Base-by-base conservation (phyloP, 2,329 filamentous ascomycete species). In the Diplodia intermedia region DNA sequence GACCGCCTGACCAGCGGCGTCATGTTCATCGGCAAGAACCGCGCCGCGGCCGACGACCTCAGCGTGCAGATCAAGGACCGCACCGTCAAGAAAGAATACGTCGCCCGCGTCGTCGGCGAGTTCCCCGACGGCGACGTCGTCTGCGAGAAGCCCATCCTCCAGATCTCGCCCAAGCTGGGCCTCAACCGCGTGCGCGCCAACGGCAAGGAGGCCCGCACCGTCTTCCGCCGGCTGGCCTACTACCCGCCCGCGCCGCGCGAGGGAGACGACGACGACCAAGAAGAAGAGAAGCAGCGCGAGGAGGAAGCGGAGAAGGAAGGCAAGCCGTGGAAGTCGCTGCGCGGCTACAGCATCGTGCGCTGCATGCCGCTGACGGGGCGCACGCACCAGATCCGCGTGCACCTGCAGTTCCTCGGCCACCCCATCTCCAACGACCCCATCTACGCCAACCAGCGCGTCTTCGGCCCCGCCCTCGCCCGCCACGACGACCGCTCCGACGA, bases 391-490 rank as follows among this genome's bases (percentile, higher is more conserved):
- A 86, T 99, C 60, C 89, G 95, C 40, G 95, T 99, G 20, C 95
- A 99, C 75, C 85, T 99, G 18, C 95, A 99, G 77, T 97, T 92
- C 78, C 84, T 99, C 3, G 95, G 95, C 1, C 91, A 98, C 76
- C 95, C 95, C 1, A 98, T 99, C 73, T 90, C 93, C 71, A 99
- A 99, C 78, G 95, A 99, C 76, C 95, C 95, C 8, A 98, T 99
- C 73, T 99, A 99, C 79, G 93, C 92, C 74, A 99, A 99, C 77
- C 89, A 92, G 76, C 89, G 89, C 68, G 95, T 99, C 12, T 99
- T 97, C 84, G 95, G 95, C 0, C 84, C 90, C 0, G 86, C 90
- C 11, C 87, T 99, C 0, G 95, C 92, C 18, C 86, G 82, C 60
- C 82, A 84, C 15, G 90, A 94, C 61, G 88, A 86, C 3, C 84